Conservation (phyloP, 2,329 filamentous ascomycete species). For the Aspergillus pseudoglaucus region DNA sequence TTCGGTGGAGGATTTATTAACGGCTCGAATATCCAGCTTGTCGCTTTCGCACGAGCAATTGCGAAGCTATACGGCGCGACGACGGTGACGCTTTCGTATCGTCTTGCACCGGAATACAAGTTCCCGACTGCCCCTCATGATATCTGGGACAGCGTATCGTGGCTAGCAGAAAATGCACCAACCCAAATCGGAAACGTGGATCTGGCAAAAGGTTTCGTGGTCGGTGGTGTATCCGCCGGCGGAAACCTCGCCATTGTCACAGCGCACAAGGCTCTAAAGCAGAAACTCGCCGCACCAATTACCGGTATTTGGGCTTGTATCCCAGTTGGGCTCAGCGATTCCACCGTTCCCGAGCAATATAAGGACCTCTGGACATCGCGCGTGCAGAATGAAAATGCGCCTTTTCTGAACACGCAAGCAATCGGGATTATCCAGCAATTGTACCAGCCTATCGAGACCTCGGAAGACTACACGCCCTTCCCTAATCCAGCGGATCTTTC, state of each 20-base stretch:
- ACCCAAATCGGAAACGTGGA: conserved; percentile 31
- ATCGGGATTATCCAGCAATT: conserved; percentile 25
- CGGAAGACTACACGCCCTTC: conserved; percentile 9
- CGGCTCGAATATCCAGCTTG: conserved; percentile 15
- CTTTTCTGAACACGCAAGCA: conserved; percentile 23
- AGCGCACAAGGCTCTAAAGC: conserved; percentile 36
- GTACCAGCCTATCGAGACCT: conserved; percentile 13
- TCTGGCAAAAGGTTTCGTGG: conserved; percentile 41
- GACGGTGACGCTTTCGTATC: conserved; percentile 18
- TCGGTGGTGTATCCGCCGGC: conserved; percentile 46
- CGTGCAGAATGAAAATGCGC: conserved; percentile 38
- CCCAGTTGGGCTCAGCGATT: conserved; percentile 23
- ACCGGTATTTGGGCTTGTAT: conserved; percentile 45
- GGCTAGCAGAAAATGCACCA: conserved; percentile 36
- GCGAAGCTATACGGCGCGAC: conserved; percentile 14
- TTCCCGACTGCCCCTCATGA: conserved; percentile 43
- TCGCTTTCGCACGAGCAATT: conserved; percentile 12
- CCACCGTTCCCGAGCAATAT: conserved; percentile 35
- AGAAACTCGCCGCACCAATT: conserved; percentile 36
- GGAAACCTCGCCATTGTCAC: conserved; percentile 35
- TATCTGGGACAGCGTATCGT: conserved; percentile 42
- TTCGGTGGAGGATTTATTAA: conserved; percentile 20
- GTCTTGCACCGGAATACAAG: conserved; percentile 41
- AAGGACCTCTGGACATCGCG: conserved; percentile 32
- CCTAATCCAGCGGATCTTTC: conserved; percentile 1